Base-by-base conservation (phyloP, 1,139 yeast genomes). In the Taiozyma sp. region DNA sequence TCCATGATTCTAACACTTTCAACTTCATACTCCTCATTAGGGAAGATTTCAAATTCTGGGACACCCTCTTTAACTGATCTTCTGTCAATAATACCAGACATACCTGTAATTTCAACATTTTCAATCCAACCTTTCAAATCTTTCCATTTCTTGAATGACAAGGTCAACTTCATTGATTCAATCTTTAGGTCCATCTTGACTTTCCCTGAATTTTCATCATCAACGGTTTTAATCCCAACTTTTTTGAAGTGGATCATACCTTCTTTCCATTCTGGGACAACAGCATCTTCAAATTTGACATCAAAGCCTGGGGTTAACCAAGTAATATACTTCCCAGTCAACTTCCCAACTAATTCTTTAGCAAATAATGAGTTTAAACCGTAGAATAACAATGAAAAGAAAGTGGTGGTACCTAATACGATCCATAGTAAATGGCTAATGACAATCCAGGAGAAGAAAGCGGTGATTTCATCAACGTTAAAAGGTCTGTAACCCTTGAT, bases 101-200 rank as follows among this genome's bases (percentile, higher is more conserved):
- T 70, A 0, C 93, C 93, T 48, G 71, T 75, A 1, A 85, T 70
- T 50, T 83, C 85, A 45, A 85, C 67, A 56, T 81, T 82, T 49
- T 83, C 72, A 42, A 85, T 77, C 32, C 86, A 67, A 0, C 95
- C 95, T 46, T 76, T 75, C 0, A 89, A 85, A 53, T 79, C 78
- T 47, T 81, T 74, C 91, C 91, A 85, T 64, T 85, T 85, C 44
- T 75, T 73, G 55, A 85, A 78, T 1, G 87, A 81, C 24, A 85
- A 67, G 0, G 85, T 77, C 42, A 85, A 62, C 55, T 80, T 81
- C 54, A 84, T 68, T 19, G 80, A 74, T 49, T 82, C 79, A 30
- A 84, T 71, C 16, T 68, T 68, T 32, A 83, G 74, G 11, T 69
- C 65, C 42, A 72, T 56, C 42, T 56, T 57, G 13, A 61, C 47